Percentiles rank a stretch among this genome's conserved stretches.
Evolutionary conservation across 164 flowering plant species (phyloP).

Genomic region (Aristolochia californica): DNA sequence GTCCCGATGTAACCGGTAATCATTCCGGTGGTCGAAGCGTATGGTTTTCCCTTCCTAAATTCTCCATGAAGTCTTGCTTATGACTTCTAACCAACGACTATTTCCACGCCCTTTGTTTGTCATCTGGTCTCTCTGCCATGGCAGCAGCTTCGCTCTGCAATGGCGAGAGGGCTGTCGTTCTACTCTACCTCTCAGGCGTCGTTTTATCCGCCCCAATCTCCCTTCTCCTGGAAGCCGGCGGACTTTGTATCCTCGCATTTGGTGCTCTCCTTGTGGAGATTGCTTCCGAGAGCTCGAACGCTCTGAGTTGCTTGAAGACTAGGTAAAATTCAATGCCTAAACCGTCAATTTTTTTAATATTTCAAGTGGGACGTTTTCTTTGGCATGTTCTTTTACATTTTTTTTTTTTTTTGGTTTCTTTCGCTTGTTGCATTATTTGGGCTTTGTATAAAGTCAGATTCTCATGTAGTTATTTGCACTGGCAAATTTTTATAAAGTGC

Average conservation of each 20-base stretch:
- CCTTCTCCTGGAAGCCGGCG: constrained; percentile 35
- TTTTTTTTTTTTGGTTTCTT: background rate
- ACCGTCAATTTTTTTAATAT: background rate
- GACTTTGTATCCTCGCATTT: constrained; percentile 44
- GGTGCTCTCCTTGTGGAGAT: constrained; percentile 52
- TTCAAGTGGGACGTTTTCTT: background rate
- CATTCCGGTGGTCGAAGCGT: too few relatives aligned
- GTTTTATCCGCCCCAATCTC: constrained; percentile 36
- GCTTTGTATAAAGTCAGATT: background rate
- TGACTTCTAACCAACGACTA: too few relatives aligned
- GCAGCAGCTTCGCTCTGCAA: constrained; percentile 21
- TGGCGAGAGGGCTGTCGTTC: constrained; percentile 78
- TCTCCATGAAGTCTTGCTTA: too few relatives aligned
- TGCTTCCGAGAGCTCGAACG: constrained; percentile 28
- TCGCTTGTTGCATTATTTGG: background rate
- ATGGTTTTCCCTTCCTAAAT: too few relatives aligned
- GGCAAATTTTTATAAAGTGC: background rate
- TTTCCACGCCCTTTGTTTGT: too few relatives aligned
- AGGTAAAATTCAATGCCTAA: constrained; percentile 24
- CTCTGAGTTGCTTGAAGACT: constrained; percentile 27
- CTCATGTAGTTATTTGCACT: background rate
- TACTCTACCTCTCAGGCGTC: constrained; percentile 35
- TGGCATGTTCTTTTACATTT: background rate
- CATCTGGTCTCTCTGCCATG: background rate
- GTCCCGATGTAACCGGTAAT: too few relatives aligned